phyloP scores from a whole-genome alignment of 202 grass and related monocot genomes.

The Alloteropsis angusta region DNA sequence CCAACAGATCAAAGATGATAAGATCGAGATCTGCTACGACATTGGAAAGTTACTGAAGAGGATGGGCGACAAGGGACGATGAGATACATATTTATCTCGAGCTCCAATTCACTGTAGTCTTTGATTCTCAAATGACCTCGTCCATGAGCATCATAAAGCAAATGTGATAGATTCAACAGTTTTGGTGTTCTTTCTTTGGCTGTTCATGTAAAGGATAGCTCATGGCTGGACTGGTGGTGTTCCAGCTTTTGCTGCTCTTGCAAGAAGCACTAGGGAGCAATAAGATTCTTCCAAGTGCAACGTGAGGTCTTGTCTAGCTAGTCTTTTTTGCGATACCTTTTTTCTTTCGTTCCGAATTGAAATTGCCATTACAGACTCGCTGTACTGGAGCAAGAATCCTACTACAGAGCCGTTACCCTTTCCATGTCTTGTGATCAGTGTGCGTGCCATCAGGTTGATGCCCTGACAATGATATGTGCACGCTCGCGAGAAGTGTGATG shows the following conservation, averaged over 20 bases:
- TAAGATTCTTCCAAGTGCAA: constrained; percentile 16
- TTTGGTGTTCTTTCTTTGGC: not conserved
- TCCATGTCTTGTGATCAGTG: constrained; percentile 23
- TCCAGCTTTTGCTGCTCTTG: constrained; percentile 24
- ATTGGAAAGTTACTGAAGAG: constrained; percentile 42
- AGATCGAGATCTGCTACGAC: constrained; percentile 36
- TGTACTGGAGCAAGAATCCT: constrained; percentile 37
- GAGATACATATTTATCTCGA: constrained; percentile 17
- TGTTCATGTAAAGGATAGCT: constrained; percentile 13
- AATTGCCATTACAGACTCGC: constrained; percentile 20
- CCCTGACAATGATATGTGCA: constrained; percentile 30
- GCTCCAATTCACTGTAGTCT: not conserved
- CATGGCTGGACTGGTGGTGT: constrained; percentile 4
- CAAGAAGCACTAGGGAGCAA: constrained; percentile 13
- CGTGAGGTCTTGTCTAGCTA: constrained; percentile 31
- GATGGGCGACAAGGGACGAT: constrained; percentile 30
- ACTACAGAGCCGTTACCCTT: constrained; percentile 27
- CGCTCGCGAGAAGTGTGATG: not conserved
- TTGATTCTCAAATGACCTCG: not conserved
- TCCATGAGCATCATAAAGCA: constrained; percentile 1
- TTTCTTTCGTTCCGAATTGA: constrained; percentile 22
- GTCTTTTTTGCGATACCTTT: not conserved
- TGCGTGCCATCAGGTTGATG: constrained; percentile 31
- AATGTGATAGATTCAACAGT: constrained; percentile 12
- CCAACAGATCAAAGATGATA: constrained; percentile 46